Base-by-base conservation (phyloP, 345 rosid species). In the Citrus glauca region DNA sequence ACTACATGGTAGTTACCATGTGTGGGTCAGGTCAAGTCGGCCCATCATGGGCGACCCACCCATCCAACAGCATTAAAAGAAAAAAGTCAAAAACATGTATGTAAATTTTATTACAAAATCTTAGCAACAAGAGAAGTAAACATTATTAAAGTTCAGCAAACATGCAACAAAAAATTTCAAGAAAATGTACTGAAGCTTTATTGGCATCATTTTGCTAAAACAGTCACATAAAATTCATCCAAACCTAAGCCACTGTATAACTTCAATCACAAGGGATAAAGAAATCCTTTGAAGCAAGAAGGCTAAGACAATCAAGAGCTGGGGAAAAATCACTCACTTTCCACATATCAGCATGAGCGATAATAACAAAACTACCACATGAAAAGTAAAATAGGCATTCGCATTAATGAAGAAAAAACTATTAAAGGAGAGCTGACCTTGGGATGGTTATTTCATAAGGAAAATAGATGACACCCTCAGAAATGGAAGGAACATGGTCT, bases 401-500 rank as follows among this genome's bases (percentile, higher is more conserved):
- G n/a, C 22, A 9, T 68, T 53, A 55, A 62, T 13, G 28, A 57
- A 72, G 66, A 30, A 64, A 59, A 60, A 53, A 1, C n/a, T 53
- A 63, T 33, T 25, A 74, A 74, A 69, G 73, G 81, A 75, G 17
- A 87, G 42, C 92, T 85, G 78, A 96, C 99, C 97, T 94, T 76
- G 99, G 94, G 63, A 89, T 81, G 32, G 90, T 84, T 78, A 96
- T 90, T 80, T 96, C 99, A 77, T 89, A 89, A 4, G 98, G 98
- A 80, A 90, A 96, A 82, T 90, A 89, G 80, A 90, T 70, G 9
- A 89, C 91, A 16, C 92, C 89, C 45, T 96, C 98, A 2, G 92
- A 81, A 79, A 96, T 89, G 6, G 97, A 87, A 77, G 99, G 99
- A 65, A 96, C 91, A 22, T 96, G 99, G 73, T 96, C 99, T 77